phyloP scores from a whole-genome alignment of 352 stramenopile genomes.

The Phytophthora fragariae region DNA sequence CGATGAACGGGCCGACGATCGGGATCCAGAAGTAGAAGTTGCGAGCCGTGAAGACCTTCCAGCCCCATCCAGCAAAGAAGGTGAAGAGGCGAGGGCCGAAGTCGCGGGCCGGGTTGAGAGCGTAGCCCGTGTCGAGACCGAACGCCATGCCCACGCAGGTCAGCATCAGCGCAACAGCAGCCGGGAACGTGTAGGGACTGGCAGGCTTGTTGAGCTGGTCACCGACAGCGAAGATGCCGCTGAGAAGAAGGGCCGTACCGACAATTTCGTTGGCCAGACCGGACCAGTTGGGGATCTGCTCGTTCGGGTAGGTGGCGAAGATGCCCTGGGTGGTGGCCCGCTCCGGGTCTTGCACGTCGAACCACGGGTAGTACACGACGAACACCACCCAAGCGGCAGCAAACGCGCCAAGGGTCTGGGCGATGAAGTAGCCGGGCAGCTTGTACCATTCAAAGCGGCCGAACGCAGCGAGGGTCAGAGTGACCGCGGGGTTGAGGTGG shows the following conservation, averaged over 20 bases:
- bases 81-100: slow-evolving; percentile 58
- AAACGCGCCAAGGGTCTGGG: slow-evolving; percentile 56
- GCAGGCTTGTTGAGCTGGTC: slow-evolving; percentile 53
- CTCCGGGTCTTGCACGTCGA: slow-evolving; percentile 51
- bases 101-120: slow-evolving; percentile 52
- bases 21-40: slow-evolving; percentile 53
- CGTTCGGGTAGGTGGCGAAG: slow-evolving; percentile 56
- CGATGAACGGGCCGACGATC: slow-evolving; percentile 46
- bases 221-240: slow-evolving; percentile 50
- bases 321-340: slow-evolving; percentile 45
- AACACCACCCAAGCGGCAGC: slow-evolving; percentile 51
- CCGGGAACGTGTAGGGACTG: slow-evolving; percentile 42
- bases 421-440: slow-evolving; percentile 54
- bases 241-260: slow-evolving; percentile 48
- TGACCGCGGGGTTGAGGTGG: slow-evolving; percentile 72
- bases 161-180: slow-evolving; percentile 42
- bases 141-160: slow-evolving; percentile 47
- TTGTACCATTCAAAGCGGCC: slow-evolving; percentile 59
- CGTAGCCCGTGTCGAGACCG: slow-evolving; percentile 47
- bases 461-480: slow-evolving; percentile 53
- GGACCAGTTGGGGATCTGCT: slow-evolving; percentile 50
- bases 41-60: slow-evolving; percentile 44
- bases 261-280: slow-evolving; percentile 55
- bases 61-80: slow-evolving; percentile 50
- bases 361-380: slow-evolving; percentile 65